Evolutionary conservation across 108 stramenopile species (phyloP), one percentile per base, ranked within the genome.

Genomic region (Fistulifera pelliculosa): DNA sequence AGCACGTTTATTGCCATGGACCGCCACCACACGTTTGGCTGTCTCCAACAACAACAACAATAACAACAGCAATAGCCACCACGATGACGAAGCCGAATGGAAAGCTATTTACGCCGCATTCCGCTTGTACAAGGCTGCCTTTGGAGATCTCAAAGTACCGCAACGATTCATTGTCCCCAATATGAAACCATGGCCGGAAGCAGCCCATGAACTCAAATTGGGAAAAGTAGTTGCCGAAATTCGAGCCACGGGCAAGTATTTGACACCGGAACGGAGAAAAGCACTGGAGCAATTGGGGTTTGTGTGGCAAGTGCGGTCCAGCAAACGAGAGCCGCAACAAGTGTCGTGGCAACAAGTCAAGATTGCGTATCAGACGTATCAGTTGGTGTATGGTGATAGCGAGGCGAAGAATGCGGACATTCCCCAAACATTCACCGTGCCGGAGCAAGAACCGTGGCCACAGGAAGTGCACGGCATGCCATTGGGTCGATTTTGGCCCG

Each of bases 91-190:
- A 58, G 69, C 69, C 22, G 90, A 91, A 60, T 88, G 81, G 81
- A 56, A 64, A 24, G 75, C 85, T 50, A 70, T 93, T 23, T 47
- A 79, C 53, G 65, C 80, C 7, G 85, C 93, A 0, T 82, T 96
- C 54, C 64, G 80, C 38, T 65, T 91, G 61, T 94, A 96, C 73
- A 87, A 90, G 60, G 83, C 79, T 22, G 79, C 85, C 3, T 81
- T 88, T 62, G 93, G 92, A 7, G 77, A 94, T 62, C 56, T 96
- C 49, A 82, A 86, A 60, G 93, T 93, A 7, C 87, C 90, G 16
- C 44, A 62, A 44, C 62, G 77, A 27, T 93, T 93, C 71, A 76
- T 92, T 19, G 84, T 92, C 27, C 90, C 90, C 23, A 69, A 69
- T 15, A 71, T 79, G 71, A 56, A 69, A 41, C 90, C 90, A 50